Conservation (phyloP, 441 rosid species). For the Euphorbia corollata region DNA sequence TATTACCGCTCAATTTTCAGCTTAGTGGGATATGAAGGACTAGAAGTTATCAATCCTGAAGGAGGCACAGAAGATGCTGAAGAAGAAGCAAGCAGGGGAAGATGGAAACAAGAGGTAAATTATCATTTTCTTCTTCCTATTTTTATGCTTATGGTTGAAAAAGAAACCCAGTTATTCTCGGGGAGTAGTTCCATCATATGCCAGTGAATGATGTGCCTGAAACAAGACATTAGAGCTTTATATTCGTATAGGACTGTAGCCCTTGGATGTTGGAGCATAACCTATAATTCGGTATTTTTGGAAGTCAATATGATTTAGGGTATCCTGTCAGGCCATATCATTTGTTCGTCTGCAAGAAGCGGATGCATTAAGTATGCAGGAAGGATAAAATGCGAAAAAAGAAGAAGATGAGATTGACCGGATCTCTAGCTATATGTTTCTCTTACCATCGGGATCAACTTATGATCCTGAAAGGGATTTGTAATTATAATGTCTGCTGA, state of each 20-base stretch:
- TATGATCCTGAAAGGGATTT: neutral
- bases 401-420: neutral
- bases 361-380: neutral
- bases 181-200: neutral
- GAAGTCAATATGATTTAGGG: neutral
- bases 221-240: neutral
- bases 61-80: constrained; percentile 92
- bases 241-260: neutral
- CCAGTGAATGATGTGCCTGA: neutral
- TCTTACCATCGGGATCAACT: no score
- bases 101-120: constrained; percentile 86
- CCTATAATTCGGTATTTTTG: neutral
- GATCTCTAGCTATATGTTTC: neutral
- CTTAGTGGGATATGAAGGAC: constrained; percentile 72
- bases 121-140: neutral
- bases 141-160: no score
- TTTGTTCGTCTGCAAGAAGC: neutral
- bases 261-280: neutral
- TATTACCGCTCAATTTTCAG: constrained; percentile 25
- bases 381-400: neutral
- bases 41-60: constrained; percentile 88
- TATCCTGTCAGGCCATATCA: neutral
- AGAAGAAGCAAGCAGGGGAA: constrained; percentile 85
- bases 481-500: neutral
- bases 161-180: neutral